Base-by-base conservation (phyloP, 2,329 filamentous ascomycete genomes). In the Neonectria punicea region DNA sequence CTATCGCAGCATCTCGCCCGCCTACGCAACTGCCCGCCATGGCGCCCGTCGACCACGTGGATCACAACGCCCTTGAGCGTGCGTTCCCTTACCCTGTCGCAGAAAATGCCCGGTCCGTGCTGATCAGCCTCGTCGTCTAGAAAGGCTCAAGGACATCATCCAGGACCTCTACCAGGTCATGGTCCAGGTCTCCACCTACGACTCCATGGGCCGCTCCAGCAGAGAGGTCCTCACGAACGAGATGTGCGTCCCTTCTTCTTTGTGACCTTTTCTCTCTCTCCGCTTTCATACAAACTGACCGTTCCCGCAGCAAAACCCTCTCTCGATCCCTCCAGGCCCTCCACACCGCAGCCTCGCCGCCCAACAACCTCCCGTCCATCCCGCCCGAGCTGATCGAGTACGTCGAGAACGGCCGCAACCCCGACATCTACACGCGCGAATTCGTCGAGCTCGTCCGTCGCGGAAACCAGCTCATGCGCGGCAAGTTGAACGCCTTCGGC, bases 361-460 rank as follows among this genome's bases (percentile, higher is more conserved):
- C 80, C 13, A 65, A 76, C 68, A 67, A 73, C 22, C 83, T 89
- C 44, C 86, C 87, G 5, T 78, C 77, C 34, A 83, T 90, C 22
- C 89, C 89, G 2, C 85, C 85, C 56, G 89, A 91, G 73, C 84
- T 92, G 13, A 83, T 91, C 65, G 83, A 88, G 74, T 92, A 92
- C 80, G 89, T 92, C 72, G 89, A 92, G 77, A 87, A 88, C 75
- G 89, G 90, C 49, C 88, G 90, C 55, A 92, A 92, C 81, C 90
- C 90, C 2, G 90, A 92, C 79, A 92, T 92, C 71, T 92, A 92
- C 82, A 92, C 90, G 59, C 84, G 90, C 73, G 90, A 92, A 81
- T 92, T 92, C 73, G 89, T 92, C 73, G 90, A 92, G 85, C 83
- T 90, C 57, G 89, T 90, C 25, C 81, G 89, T 59, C 83, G 89